phyloP scores from a whole-genome alignment of 1,284 basidiomycete species.

The Volvariella surrecta region DNA sequence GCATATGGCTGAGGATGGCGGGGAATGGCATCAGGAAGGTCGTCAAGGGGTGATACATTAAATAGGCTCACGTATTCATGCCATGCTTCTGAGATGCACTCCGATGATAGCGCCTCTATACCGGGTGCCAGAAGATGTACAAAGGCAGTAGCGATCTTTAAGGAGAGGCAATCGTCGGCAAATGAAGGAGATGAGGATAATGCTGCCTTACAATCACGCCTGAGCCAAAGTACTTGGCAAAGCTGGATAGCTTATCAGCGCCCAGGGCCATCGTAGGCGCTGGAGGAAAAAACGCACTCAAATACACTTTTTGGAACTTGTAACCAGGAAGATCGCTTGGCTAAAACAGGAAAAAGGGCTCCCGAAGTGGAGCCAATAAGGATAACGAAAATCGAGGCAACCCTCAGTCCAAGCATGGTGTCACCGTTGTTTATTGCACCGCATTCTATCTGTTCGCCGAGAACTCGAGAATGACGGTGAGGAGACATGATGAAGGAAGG shows the following conservation, averaged over 20 bases:
- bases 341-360: conserved; percentile 78
- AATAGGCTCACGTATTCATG: conserved; percentile 52
- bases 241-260: conserved; percentile 33
- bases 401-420: conserved; percentile 42
- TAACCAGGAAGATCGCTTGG: conserved; percentile 49
- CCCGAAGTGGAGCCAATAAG: conserved; percentile 60
- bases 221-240: conserved; percentile 94
- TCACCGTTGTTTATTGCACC: conserved; percentile 22
- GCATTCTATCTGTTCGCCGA: conserved; percentile 19
- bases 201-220: conserved; percentile 72
- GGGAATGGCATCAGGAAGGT: conserved; percentile 2
- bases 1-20: conserved; percentile 65
- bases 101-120: conserved; percentile 58
- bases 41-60: background rate
- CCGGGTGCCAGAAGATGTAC: conserved; percentile 82
- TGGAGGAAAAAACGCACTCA: conserved; percentile 43
- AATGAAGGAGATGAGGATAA: conserved; percentile 10
- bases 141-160: conserved; percentile 84
- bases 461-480: conserved; percentile 8
- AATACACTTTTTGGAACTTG: conserved; percentile 60
- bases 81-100: conserved; percentile 73
- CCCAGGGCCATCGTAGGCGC: background rate
- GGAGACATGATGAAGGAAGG: conserved; percentile 1
- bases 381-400: conserved; percentile 88
- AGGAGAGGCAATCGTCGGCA: conserved; percentile 3